phyloP scores from a whole-genome alignment of 2,329 filamentous ascomycete genomes.

The Pseudonectria buxi region DNA sequence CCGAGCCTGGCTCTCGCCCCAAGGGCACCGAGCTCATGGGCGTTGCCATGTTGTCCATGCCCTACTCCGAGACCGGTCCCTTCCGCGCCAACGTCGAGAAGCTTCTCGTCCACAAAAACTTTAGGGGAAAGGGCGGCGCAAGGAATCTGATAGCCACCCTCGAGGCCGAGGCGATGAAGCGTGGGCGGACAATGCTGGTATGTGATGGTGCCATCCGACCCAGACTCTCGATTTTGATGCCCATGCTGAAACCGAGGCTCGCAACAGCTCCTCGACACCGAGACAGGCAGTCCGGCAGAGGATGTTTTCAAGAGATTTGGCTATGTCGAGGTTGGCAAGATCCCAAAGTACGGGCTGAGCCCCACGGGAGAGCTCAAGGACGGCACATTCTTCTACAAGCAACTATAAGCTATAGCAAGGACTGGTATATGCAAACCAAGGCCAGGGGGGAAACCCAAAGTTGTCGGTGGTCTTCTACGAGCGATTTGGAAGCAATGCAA shows the following conservation, averaged over 20 bases:
- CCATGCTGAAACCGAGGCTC: background rate
- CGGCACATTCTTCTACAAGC: constrained; percentile 54
- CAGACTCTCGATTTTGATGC: background rate
- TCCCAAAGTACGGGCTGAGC: constrained; percentile 47
- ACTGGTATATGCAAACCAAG: constrained; percentile 18
- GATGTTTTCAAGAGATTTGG: constrained; percentile 48
- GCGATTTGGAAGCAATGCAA: too few species aligned
- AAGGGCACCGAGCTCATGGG: constrained; percentile 44
- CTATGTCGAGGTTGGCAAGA: constrained; percentile 47
- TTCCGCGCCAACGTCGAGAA: constrained; percentile 52
- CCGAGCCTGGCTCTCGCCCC: constrained; percentile 26
- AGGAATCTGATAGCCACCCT: constrained; percentile 44
- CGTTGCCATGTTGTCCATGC: constrained; percentile 47
- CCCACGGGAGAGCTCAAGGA: constrained; percentile 43
- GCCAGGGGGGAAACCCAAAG: background rate
- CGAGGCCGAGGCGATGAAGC: constrained; percentile 45
- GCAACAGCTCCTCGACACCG: constrained; percentile 44
- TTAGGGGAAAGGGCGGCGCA: constrained; percentile 45
- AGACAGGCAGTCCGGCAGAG: constrained; percentile 46
- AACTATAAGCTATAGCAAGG: constrained; percentile 27
- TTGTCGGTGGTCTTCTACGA: too few species aligned
- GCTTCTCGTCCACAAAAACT: constrained; percentile 47
- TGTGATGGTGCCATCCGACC: constrained; percentile 18
- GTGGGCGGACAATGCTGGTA: constrained; percentile 48
- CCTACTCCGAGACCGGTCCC: constrained; percentile 47